Base-by-base conservation (phyloP, 768 basidiomycete genomes). In the Suillus ampliporus region DNA sequence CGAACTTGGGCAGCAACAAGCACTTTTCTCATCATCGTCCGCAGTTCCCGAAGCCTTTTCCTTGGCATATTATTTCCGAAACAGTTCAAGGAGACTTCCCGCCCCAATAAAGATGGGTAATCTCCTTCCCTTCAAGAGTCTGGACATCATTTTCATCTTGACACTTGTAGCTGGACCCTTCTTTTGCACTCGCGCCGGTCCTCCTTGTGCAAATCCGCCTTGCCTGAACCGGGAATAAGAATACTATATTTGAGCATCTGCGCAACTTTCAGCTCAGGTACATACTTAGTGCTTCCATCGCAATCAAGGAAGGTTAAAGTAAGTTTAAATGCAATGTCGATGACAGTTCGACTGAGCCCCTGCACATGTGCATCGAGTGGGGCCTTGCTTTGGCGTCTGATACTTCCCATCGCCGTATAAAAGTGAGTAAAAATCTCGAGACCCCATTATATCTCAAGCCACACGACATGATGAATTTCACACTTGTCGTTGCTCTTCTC, bases 391-490 rank as follows among this genome's bases (percentile, higher is more conserved):
- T 54, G 8, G 35, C 21, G 7, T 35, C 52, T 35, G 2, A 14
- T 5, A 4, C n/a, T 37, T 21, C 5, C 7, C 35, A 21, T 35
- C 9, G 21, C 17, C 23, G 3, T 56, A 56, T 56, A 56, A 38
- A 56, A 19, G 23, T 56, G 17, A 38, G 37, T 26, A 34, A 37
- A 35, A 9, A 2, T 53, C 4, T 38, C 15, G 53, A 37, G 37
- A 19, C 1, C 5, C 9, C 11, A 6, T 47, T 5, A 26, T 47
- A n/a, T n/a, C 23, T 47, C 17, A 34, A 35, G 26, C 21, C 13
- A 35, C 23, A n/a, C n/a, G n/a, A n/a, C n/a, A n/a, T n/a, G n/a
- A 56, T 40, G 54, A 56, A 40, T 35, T 10, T 54, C 37, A 15
- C 37, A 5, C 5, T 38, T 13, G 4, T 53, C 37, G 21, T 23